Evolutionary conservation across 768 basidiomycete species (phyloP).

Genomic region (Podaxis sp.): DNA sequence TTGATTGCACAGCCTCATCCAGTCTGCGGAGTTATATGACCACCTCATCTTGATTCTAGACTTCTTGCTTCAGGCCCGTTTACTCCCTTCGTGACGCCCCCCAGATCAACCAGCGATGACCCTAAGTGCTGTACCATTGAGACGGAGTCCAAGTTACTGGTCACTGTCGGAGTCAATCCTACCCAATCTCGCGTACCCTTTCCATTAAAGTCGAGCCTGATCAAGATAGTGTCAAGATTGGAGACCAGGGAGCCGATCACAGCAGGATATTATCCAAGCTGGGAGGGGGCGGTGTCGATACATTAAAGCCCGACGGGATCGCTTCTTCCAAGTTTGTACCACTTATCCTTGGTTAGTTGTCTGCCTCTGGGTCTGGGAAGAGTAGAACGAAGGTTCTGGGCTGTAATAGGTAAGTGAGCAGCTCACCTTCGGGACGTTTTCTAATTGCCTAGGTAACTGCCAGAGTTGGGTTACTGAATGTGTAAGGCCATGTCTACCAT

Average conservation of each 20-base stretch:
- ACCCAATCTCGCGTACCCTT: background rate
- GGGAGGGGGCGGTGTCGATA: constrained; percentile 35
- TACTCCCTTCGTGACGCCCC: constrained; percentile 43
- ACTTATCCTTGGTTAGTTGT: constrained; percentile 55
- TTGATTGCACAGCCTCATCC: constrained; percentile 41
- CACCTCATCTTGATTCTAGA: constrained; percentile 29
- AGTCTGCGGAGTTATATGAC: constrained; percentile 34
- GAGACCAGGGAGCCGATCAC: constrained; percentile 31
- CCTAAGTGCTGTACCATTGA: constrained; percentile 13
- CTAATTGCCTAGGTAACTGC: constrained; percentile 49
- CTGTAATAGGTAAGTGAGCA: constrained; percentile 53
- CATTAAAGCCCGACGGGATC: constrained; percentile 54
- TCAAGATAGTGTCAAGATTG: constrained; percentile 22
- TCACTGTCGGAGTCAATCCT: background rate
- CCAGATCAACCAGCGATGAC: constrained; percentile 32
- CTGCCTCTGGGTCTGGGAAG: constrained; percentile 49
- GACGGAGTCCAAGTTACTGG: constrained; percentile 7
- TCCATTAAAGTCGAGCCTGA: constrained; percentile 14
- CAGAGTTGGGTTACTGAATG: constrained; percentile 71
- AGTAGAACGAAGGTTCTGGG: constrained; percentile 63
- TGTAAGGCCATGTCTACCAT: constrained; percentile 55
- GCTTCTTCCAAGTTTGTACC: constrained; percentile 65
- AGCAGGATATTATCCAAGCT: constrained; percentile 52
- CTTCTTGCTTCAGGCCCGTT: constrained; percentile 35
- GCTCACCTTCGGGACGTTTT: constrained; percentile 14